Conservation (phyloP, 805 yeast genomes). For the Candida anglica region DNA sequence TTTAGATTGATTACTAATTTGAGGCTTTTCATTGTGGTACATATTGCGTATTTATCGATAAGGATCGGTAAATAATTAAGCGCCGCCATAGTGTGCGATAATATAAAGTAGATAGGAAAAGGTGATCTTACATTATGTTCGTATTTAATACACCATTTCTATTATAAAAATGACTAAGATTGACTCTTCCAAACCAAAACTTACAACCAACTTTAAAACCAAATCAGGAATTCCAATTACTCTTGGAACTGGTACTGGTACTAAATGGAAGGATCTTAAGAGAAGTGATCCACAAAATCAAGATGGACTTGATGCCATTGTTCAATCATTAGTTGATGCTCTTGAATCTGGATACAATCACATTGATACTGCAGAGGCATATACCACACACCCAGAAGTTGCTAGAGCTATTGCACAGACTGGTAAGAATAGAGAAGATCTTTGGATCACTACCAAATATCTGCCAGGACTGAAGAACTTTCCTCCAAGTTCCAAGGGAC, state of each 20-base stretch:
- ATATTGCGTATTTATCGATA: too few species aligned
- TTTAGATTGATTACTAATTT: too few species aligned
- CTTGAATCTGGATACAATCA: conserved; percentile 50
- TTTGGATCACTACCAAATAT: conserved; percentile 60
- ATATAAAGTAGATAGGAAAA: too few species aligned
- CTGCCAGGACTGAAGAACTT: conserved; percentile 15
- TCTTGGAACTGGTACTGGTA: conserved; percentile 50
- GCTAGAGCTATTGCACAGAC: conserved; percentile 44
- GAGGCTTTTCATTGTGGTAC: too few species aligned
- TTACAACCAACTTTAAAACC: conserved; percentile 14
- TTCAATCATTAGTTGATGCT: conserved; percentile 38
- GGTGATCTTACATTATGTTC: too few species aligned
- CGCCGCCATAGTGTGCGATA: too few species aligned
- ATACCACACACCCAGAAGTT: conserved; percentile 53
- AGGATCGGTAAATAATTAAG: too few species aligned
- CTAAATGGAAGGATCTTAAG: conserved; percentile 33
- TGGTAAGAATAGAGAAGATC: conserved; percentile 34
- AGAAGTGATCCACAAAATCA: conserved; percentile 13
- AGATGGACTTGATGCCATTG: conserved; percentile 23
- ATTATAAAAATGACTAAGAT: not conserved
- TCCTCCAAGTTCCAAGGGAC: conserved; percentile 26
- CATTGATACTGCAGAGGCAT: conserved; percentile 62
- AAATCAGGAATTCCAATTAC: conserved; percentile 27
- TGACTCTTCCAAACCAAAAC: not conserved
- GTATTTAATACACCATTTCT: too few species aligned